Evolutionary conservation across 148 eudicot species (phyloP), one percentile per base, ranked within the genome.

Genomic region (Fagopyrum homotropicum): DNA sequence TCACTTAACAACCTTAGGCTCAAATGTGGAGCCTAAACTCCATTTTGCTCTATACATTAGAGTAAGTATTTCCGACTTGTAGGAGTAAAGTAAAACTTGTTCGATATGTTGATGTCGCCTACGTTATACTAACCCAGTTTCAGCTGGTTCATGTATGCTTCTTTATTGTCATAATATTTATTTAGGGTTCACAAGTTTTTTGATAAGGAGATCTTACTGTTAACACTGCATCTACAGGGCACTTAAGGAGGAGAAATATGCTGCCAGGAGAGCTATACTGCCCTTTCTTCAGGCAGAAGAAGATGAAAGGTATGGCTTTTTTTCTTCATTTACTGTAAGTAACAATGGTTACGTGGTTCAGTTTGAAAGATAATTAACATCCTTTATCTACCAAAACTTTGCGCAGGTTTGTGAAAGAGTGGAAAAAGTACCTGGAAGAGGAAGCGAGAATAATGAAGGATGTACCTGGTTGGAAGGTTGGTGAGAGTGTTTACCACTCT

Each of bases 401-500:
- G 72, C 66, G 60, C 73, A 91, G 98, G 81, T 94, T 91, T 88
- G 98, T 91, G 43, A 89, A 87, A 81, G 98, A 94, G 81, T 94
- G 98, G 98, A 91, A 75, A 69, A 92, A 86, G 69, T 87, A 87
- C 78, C 85, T 94, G 5, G 98, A 87, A 72, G 89, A 91, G 47
- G 98, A 94, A 83, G 96, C 96, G 63, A 86, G 90, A 77, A 94
- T 94, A 50, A 94, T 94, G 97, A 91, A 91, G 81, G 88, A 94
- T 52, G 98, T 94, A 52, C 96, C 98, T 15, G 98, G 98, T 9
- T 94, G 98, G 98, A 90, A 91, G 84, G 98, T 94, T 19, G 98
- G 98, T 66, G 92, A 94, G 80, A 94, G 76, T 73, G 97, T 94
- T 52, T 94, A 94, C 83, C 51, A 94, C 87, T 94, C 98, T 48